Evolutionary conservation across 2,329 filamentous ascomycete species (phyloP), one percentile per base, ranked within the genome.

Genomic region (Neonectria faginata): DNA sequence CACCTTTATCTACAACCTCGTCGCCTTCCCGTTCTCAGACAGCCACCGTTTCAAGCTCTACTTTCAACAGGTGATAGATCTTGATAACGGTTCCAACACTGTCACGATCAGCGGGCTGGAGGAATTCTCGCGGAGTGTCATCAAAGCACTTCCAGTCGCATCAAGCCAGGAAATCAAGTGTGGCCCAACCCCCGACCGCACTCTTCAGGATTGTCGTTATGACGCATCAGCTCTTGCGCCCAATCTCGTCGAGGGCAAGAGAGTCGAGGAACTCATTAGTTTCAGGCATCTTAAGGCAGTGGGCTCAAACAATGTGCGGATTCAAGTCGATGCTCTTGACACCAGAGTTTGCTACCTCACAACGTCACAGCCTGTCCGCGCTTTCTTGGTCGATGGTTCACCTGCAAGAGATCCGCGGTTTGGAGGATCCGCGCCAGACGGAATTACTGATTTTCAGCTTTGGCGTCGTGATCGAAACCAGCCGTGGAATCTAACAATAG

Each of bases 21-120:
- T 88, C 2, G 92, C 92, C 1, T 97, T 97, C 78, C 96, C 96
- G 0, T 98, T 98, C 79, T 96, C 93, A 0, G 81, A 87, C 22
- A 85, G 89, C 64, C 92, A 90, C 75, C 88, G 93, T 41, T 88
- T 97, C 78, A 98, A 98, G 79, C 85, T 95, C 52, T 97, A 90
- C 78, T 97, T 98, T 77, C 83, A 92, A 54, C 94, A 99, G 76
- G 87, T 87, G 10, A 83, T 97, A 52, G 88, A 97, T 69, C 85
- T 97, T 10, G 91, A 92, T 69, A 88, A 85, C 4, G 89, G 90
- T n/a, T 81, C 84, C 14, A 93, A 93, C 69, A 83, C 81, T 2
- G 91, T 94, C 44, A 88, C 88, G 36, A 81, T 97, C 9, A 85
- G 84, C 0, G 94, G 93, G 0, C 77, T 93, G 2, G 83, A 88